Evolutionary conservation across 139 green algal species (phyloP).

Genomic region (Gonium pectorale): DNA sequence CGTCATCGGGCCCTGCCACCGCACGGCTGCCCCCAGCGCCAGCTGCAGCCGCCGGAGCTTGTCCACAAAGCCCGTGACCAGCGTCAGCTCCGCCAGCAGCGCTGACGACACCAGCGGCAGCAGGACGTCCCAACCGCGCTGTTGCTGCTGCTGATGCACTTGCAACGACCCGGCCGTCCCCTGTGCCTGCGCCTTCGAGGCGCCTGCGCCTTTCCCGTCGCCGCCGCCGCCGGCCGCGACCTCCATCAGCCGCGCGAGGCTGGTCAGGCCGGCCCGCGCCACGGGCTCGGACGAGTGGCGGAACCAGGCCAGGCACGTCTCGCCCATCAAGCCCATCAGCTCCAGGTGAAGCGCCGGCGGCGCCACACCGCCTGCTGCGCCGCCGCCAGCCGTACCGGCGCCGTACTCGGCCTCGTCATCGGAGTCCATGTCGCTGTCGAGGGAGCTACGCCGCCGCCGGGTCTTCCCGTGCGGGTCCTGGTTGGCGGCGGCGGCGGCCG

Average conservation of each 20-base stretch:
- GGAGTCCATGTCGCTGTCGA: neutral
- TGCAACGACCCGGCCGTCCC: too few species aligned
- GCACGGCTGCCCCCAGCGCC: neutral
- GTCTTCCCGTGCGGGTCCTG: neutral
- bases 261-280: slow-evolving; percentile 1
- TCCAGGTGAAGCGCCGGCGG: slow-evolving; percentile 6
- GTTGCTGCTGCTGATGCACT: slow-evolving; percentile 4
- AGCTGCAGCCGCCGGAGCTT: slow-evolving; percentile 1
- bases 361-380: neutral
- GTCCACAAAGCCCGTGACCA: neutral
- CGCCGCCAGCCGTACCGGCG: neutral
- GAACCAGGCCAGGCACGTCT: slow-evolving; percentile 46
- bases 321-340: slow-evolving; percentile 43
- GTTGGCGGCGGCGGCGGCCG: slow-evolving; percentile 8
- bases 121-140: slow-evolving; percentile 13
- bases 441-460: too few species aligned
- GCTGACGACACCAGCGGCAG: slow-evolving; percentile 10
- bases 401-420: neutral
- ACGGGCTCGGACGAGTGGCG: slow-evolving; percentile 10
- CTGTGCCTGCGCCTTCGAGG: too few species aligned
- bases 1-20: neutral
- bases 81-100: neutral
- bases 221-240: neutral
- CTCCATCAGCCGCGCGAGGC: slow-evolving; percentile 21
- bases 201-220: too few species aligned